Conservation (phyloP, 2,329 filamentous ascomycete genomes). For the Diplodia corticola region DNA sequence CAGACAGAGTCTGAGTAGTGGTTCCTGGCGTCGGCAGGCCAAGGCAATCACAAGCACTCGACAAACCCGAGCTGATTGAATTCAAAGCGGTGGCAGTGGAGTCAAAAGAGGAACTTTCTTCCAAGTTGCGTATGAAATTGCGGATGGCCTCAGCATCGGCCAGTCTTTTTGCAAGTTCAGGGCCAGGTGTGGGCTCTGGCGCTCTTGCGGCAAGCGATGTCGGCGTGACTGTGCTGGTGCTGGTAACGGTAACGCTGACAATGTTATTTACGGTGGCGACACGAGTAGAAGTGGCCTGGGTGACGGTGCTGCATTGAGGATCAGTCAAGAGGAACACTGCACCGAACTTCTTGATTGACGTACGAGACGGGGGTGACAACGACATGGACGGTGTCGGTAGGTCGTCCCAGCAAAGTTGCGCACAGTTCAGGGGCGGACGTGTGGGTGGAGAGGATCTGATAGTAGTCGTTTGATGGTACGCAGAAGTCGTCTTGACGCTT, state of each 20-base stretch:
- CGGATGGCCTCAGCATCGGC: slow-evolving; percentile 29
- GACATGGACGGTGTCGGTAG: slow-evolving; percentile 29
- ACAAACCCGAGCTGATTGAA: slow-evolving; percentile 30
- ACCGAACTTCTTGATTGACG: background rate
- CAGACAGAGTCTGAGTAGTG: slow-evolving; percentile 31
- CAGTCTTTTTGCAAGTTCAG: slow-evolving; percentile 25
- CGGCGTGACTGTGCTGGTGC: slow-evolving; percentile 29
- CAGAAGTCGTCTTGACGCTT: slow-evolving; percentile 16
- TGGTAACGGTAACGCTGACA: slow-evolving; percentile 29
- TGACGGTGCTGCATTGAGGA: slow-evolving; percentile 25
- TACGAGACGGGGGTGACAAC: slow-evolving; percentile 33
- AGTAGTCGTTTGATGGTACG: slow-evolving; percentile 21
- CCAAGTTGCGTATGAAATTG: slow-evolving; percentile 26
- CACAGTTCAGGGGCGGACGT: slow-evolving; percentile 1
- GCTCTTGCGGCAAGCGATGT: background rate
- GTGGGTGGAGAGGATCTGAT: slow-evolving; percentile 11
- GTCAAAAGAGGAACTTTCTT: slow-evolving; percentile 18
- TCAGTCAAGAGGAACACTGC: slow-evolving; percentile 18
- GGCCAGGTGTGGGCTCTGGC: slow-evolving; percentile 21
- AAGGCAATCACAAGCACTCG: slow-evolving; percentile 36
- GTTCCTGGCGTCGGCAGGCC: slow-evolving; percentile 34
- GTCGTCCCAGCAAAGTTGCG: slow-evolving; percentile 28
- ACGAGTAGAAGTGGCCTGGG: slow-evolving; percentile 27
- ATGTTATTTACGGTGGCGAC: slow-evolving; percentile 29
- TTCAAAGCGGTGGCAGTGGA: slow-evolving; percentile 25